Conservation (phyloP, 345 rosid genomes). For the Populus euphratica region DNA sequence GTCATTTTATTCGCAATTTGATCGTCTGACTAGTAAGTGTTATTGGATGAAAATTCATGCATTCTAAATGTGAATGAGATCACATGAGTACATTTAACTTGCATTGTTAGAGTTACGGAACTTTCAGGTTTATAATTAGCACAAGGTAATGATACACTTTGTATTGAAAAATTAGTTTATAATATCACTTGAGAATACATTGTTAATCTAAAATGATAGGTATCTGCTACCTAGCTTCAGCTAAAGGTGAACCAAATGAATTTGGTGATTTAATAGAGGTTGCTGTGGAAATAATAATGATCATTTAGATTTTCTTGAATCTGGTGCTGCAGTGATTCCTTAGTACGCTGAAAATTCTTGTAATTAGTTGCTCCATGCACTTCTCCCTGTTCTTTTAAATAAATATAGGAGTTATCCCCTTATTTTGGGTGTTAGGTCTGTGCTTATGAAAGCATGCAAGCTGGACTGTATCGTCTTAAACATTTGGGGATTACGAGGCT, state of each 20-base stretch:
- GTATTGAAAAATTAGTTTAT: background rate
- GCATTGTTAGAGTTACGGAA: background rate
- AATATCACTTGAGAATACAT: background rate
- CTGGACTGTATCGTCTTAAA: constrained; percentile 86
- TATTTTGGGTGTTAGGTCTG: constrained; percentile 53
- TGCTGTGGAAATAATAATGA: background rate
- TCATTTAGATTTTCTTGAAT: background rate
- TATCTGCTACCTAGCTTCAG: background rate
- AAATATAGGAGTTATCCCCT: background rate
- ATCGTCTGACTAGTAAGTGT: background rate
- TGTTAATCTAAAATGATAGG: background rate
- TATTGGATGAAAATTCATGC: background rate
- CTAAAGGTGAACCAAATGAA: background rate
- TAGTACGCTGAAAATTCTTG: background rate
- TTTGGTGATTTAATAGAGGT: background rate
- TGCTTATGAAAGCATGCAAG: constrained; percentile 94
- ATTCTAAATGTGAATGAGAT: background rate
- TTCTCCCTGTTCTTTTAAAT: background rate
- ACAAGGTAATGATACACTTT: background rate
- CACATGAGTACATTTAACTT: background rate
- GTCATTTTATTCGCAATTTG: background rate
- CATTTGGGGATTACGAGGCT: constrained; percentile 84
- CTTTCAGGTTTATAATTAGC: background rate
- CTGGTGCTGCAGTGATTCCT: background rate
- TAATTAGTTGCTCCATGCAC: background rate